Conservation (phyloP, 768 basidiomycete genomes). For the Leccinum sublutescens region DNA sequence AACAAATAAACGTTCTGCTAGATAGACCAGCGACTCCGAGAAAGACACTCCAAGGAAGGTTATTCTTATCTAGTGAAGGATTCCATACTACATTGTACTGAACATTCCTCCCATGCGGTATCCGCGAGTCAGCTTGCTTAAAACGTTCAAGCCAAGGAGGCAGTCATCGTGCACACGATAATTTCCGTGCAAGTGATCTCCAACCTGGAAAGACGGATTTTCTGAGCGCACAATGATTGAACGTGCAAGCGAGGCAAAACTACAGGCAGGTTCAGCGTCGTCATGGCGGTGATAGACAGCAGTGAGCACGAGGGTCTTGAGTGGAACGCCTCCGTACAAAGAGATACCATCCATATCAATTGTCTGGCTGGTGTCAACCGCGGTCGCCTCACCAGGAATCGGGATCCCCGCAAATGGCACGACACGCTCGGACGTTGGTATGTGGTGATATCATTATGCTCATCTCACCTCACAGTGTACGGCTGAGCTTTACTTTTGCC, state of each 20-base stretch:
- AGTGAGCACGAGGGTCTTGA: conserved; percentile 45
- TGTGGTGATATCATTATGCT: not conserved
- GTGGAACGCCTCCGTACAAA: conserved; percentile 44
- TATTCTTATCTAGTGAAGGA: conserved; percentile 20
- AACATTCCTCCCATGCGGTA: conserved; percentile 25
- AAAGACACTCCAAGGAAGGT: conserved; percentile 30
- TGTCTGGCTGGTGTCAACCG: conserved; percentile 36
- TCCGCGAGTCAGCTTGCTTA: conserved; percentile 42
- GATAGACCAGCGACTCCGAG: conserved; percentile 33
- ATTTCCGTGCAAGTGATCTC: conserved; percentile 20
- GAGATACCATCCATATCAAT: conserved; percentile 49
- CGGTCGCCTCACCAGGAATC: not conserved
- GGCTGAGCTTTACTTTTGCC: not conserved
- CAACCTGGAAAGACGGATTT: conserved; percentile 2
- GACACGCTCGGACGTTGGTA: not conserved
- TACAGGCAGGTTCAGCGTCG: conserved; percentile 22
- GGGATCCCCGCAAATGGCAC: not conserved
- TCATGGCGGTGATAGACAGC: conserved; percentile 34
- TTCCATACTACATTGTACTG: not conserved
- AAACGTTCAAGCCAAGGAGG: conserved; percentile 23
- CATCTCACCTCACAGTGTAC: not conserved
- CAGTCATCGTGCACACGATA: conserved; percentile 34
- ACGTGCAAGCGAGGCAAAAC: not conserved
- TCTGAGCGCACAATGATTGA: conserved; percentile 21
- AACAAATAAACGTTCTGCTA: not conserved